Percentiles rank a stretch among this genome's conserved stretches.
Evolutionary conservation across 805 yeast species (phyloP).

Genomic region (Wilhelminamyces savonicus): DNA sequence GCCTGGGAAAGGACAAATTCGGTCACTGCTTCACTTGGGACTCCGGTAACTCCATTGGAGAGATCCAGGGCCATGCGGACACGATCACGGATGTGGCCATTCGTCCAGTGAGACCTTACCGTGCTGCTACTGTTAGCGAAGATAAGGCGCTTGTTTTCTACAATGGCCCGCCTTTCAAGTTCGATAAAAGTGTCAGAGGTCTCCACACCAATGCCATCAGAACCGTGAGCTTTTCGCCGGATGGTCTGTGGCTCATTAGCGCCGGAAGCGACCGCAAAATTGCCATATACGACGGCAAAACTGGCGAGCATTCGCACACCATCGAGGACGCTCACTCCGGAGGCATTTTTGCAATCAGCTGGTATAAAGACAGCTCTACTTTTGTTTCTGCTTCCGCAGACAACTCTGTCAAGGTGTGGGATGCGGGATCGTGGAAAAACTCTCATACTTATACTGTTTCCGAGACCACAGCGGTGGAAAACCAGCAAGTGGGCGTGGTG

Average conservation of each 20-base stretch:
- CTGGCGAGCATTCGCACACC: conserved; percentile 65
- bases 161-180: conserved; percentile 93
- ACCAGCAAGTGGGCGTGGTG: conserved; percentile 78
- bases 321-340: conserved; percentile 58
- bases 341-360: conserved; percentile 73
- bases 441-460: conserved; percentile 44
- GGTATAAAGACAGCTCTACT: conserved; percentile 48
- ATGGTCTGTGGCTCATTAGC: conserved; percentile 67
- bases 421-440: conserved; percentile 30
- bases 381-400: conserved; percentile 88
- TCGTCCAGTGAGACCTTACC: conserved; percentile 80
- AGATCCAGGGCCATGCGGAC: conserved; percentile 86
- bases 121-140: conserved; percentile 90
- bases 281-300: conserved; percentile 77
- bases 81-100: conserved; percentile 79
- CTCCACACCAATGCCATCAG: conserved; percentile 73
- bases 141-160: conserved; percentile 80
- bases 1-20: conserved; percentile 84
- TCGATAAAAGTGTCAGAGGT: conserved; percentile 63
- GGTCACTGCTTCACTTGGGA: conserved; percentile 94
- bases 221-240: conserved; percentile 77
- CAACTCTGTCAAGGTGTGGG: conserved; percentile 63
- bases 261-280: conserved; percentile 82
- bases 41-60: conserved; percentile 95
- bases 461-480: conserved; percentile 36